Evolutionary conservation across 768 basidiomycete genomes (phyloP), one percentile per base, ranked within the genome.

Genomic region (Hericium alpestre): DNA sequence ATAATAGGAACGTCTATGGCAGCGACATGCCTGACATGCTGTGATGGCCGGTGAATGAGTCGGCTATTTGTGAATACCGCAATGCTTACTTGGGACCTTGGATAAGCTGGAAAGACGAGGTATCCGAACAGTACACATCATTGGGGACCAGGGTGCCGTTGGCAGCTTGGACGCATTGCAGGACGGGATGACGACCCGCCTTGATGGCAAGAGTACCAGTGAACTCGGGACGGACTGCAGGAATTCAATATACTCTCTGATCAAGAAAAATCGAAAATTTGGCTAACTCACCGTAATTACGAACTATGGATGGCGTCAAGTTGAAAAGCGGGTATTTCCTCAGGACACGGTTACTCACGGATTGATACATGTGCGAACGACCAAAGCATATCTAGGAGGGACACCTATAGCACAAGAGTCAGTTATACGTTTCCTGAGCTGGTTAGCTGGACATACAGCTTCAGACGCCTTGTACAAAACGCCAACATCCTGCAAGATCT

Each of bases 191-290:
- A 2, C 90, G 79, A 1, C 93, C 93, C 0, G 81, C 79, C 68
- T 93, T 94, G 69, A 97, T 86, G 1, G 93, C 92, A 8, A 93
- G 73, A 2, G 90, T 93, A 1, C 84, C 88, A 7, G 91, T 93
- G 65, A 91, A 93, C 63, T 95, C 92, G 1, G 94, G 94, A 4
- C 93, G 89, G 22, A 87, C 93, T 93, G 52, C 16, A 49, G 4
- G 9, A 32, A 32, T 7, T 32, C 32, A 32, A 7, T 7, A 41
- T 16, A 22, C 20, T 48, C 37, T 61, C 25, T 37, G 15, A 3
- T 27, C 18, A 0, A 48, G 25, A 41, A 10, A 13, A 13, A 25
- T 27, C n/a, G 11, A 38, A 11, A 53, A 12, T 0, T 11, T 52
- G 18, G 20, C 18, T 46, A 46, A 9, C 61, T 63, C 50, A 78